These are phyloP conservation scores for Macroventuria anomochaeta DNA, from an alignment of 2,329 filamentous ascomycete genomes.

Conservation along the genomic window DNA sequence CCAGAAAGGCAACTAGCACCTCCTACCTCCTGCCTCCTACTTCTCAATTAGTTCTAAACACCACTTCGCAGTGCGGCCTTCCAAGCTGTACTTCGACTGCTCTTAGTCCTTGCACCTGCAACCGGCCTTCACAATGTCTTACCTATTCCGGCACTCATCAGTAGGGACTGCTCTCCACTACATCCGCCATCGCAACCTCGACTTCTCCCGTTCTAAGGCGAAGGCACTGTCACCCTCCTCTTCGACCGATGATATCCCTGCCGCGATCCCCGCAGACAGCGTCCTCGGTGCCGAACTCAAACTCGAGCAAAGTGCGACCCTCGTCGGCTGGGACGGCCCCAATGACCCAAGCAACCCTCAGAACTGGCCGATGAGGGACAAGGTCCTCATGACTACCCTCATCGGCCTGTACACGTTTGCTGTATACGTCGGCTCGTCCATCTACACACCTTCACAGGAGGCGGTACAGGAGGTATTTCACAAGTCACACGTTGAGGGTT, in stretches of 20 bases:
- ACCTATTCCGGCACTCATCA: slow-evolving; percentile 29
- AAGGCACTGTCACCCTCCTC: slow-evolving; percentile 26
- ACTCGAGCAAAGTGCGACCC: slow-evolving; percentile 31
- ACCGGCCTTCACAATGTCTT: slow-evolving; percentile 29
- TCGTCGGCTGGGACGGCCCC: slow-evolving; percentile 51
- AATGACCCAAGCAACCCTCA: slow-evolving; percentile 45
- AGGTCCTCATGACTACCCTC: slow-evolving; percentile 41
- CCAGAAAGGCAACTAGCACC: slow-evolving; percentile 7
- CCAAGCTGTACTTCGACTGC: neutral
- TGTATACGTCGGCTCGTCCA: slow-evolving; percentile 59
- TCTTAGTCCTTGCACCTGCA: neutral
- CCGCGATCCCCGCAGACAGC: slow-evolving; percentile 19
- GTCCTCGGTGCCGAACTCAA: slow-evolving; percentile 27
- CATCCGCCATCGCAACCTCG: slow-evolving; percentile 29
- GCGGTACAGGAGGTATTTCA: slow-evolving; percentile 61
- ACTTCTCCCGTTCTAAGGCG: slow-evolving; percentile 23
- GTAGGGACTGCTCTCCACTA: slow-evolving; percentile 29
- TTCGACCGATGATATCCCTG: slow-evolving; percentile 28
- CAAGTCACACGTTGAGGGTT: slow-evolving; percentile 59
- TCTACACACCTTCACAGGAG: slow-evolving; percentile 54
- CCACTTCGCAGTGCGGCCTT: neutral
- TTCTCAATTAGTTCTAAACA: neutral
- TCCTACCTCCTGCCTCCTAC: neutral
- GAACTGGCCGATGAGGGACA: slow-evolving; percentile 44
- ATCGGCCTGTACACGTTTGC: slow-evolving; percentile 64